Base-by-base conservation (phyloP, 495 filamentous ascomycete genomes). In the Trichocladium uniseriatum region DNA sequence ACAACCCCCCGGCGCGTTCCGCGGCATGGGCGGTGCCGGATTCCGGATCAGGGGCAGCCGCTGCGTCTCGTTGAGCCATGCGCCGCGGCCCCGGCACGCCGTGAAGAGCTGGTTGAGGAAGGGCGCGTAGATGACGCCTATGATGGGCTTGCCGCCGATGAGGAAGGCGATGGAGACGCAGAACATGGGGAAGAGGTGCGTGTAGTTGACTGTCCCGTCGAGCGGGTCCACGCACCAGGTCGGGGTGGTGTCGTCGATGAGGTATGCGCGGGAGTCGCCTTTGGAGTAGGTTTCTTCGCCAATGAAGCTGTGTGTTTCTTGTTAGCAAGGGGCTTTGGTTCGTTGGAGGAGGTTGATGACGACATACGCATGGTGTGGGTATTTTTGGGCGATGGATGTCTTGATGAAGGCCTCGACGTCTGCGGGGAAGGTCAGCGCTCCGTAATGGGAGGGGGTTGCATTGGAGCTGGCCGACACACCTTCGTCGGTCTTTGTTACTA, bases 191-290 rank as follows among this genome's bases (percentile, higher is more conserved):
- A 84, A 83, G 11, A 83, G 66, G 61, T 86, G 82, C 13, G 78
- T 84, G 64, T 81, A 85, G 65, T 85, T 85, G 45, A 85, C 81
- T 13, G 82, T 86, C 56, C 82, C 82, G 52, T 86, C 81, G 37
- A 84, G 63, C 6, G 81, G 81, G 58, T 86, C 82, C 32, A 85
- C 72, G 58, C 76, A 79, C 82, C 82, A 86, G 49, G 81, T 86
- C 37, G 82, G 83, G 2, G 47, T 38, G 14, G 47, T n/a, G 6
- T 42, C 18, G 38, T 68, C 64, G 52, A 86, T 79, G 5, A 85
- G 72, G 53, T 87, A 87, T 20, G 79, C 68, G 55, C 76, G 73
- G 2, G 72, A 68, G 13, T 68, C 22, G 20, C 78, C 74, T 56
- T 79, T 78, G 35, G 78, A 78, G 57, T 87, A 86, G 22, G 73